These are phyloP conservation scores for Thraustotheca clavata DNA, from an alignment of 352 stramenopile genomes.

Conservation along the genomic window DNA sequence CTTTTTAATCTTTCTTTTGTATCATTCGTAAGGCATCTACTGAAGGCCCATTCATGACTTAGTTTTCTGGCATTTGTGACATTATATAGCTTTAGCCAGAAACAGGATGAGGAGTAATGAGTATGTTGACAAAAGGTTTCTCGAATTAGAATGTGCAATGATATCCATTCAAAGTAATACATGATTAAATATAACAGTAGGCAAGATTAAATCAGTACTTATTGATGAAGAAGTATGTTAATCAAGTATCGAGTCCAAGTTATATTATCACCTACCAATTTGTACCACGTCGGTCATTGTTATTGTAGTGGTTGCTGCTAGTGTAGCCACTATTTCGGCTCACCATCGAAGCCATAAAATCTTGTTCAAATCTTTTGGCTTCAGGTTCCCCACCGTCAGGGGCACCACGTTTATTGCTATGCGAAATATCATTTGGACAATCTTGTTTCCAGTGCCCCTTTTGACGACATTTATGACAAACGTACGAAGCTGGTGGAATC, in stretches of 20 bases:
- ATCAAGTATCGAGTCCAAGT: not conserved
- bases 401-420: not conserved
- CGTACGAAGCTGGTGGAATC: slow-evolving; percentile 68
- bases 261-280: not conserved
- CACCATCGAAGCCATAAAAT: slow-evolving; percentile 8
- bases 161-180: no score
- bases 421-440: slow-evolving; percentile 55
- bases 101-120: not conserved
- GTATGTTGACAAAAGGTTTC: not conserved
- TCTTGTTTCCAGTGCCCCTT: slow-evolving; percentile 87
- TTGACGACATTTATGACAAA: slow-evolving; percentile 80
- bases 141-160: not conserved
- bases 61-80: no score
- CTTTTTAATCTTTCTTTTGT: no score
- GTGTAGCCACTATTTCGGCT: slow-evolving; percentile 6
- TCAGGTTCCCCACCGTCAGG: not conserved
- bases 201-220: no score
- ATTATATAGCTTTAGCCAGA: no score
- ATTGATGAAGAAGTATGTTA: no score
- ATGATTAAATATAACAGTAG: no score
- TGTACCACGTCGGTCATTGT: not conserved
- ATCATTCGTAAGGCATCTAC: no score
- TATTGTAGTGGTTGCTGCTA: not conserved
- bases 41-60: no score
- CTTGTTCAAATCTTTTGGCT: not conserved